Conservation (phyloP, 257 asterid genomes). For the Paraleonurus japonicus region DNA sequence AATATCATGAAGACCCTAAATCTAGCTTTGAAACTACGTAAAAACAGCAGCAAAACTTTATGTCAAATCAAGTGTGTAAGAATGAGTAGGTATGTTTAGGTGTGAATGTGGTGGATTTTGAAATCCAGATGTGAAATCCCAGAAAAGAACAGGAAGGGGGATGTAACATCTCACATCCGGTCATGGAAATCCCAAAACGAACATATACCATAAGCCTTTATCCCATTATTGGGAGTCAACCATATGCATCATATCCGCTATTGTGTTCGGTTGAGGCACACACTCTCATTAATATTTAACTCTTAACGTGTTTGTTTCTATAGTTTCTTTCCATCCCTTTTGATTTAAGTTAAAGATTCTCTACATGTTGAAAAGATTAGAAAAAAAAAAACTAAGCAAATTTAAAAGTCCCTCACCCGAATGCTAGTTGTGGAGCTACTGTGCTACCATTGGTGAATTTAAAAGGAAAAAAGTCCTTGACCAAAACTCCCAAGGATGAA, state of each 20-base stretch:
- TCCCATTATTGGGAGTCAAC: not conserved
- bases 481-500: constrained; percentile 75
- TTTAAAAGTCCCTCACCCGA: constrained; percentile 51
- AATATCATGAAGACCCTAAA: not conserved
- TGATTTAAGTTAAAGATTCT: not conserved
- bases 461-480: constrained; percentile 64
- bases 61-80: too few relatives aligned
- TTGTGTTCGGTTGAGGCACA: not conserved
- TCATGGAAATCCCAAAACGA: too few relatives aligned
- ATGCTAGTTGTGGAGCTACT: constrained; percentile 59
- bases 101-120: too few relatives aligned
- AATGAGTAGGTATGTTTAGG: too few relatives aligned
- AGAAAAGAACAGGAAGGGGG: too few relatives aligned
- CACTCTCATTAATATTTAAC: not conserved
- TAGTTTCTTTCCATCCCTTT: not conserved
- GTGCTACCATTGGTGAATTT: constrained; percentile 53
- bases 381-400: not conserved
- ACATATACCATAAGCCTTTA: too few relatives aligned
- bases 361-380: not conserved
- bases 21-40: not conserved
- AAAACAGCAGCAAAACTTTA: not conserved
- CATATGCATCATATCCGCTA: not conserved
- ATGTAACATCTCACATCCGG: too few relatives aligned
- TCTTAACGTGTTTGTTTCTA: not conserved
- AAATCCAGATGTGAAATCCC: too few relatives aligned